Evolutionary conservation across 768 basidiomycete genomes (phyloP).

Genomic region (Boletus pseudopeckii): DNA sequence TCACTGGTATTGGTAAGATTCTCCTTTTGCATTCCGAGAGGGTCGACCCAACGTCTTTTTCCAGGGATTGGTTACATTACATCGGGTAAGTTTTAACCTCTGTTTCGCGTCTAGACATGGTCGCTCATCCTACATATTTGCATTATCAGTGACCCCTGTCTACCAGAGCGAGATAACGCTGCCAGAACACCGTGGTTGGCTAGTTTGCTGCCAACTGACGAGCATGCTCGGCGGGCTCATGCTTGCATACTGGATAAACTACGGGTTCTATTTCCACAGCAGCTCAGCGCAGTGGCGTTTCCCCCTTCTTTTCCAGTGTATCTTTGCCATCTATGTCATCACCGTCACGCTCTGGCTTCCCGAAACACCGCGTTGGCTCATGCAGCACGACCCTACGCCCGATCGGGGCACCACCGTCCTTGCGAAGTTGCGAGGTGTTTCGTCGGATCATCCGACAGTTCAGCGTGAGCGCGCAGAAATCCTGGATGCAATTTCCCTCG

Average conservation of each 20-base stretch:
- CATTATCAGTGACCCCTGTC: constrained; percentile 5
- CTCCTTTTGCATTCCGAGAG: background rate
- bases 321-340: background rate
- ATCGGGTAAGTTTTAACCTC: background rate
- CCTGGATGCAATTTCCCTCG: background rate
- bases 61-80: constrained; percentile 14
- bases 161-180: constrained; percentile 13
- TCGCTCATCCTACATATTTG: background rate
- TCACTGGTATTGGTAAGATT: constrained; percentile 5
- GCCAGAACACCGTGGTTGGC: constrained; percentile 13
- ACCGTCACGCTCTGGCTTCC: background rate
- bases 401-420: background rate
- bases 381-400: background rate
- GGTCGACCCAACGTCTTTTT: background rate
- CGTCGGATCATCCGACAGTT: background rate
- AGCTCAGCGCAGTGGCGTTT: constrained; percentile 10
- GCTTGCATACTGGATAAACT: constrained; percentile 16
- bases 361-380: background rate
- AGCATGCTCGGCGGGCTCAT: constrained; percentile 13
- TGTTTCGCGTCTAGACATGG: background rate
- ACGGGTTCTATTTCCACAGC: constrained; percentile 12
- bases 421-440: background rate
- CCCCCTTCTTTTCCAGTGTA: background rate
- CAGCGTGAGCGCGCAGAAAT: background rate
- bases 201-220: constrained; percentile 12